Conservation (phyloP, 345 rosid genomes). For the Euphorbia tirucalli region DNA sequence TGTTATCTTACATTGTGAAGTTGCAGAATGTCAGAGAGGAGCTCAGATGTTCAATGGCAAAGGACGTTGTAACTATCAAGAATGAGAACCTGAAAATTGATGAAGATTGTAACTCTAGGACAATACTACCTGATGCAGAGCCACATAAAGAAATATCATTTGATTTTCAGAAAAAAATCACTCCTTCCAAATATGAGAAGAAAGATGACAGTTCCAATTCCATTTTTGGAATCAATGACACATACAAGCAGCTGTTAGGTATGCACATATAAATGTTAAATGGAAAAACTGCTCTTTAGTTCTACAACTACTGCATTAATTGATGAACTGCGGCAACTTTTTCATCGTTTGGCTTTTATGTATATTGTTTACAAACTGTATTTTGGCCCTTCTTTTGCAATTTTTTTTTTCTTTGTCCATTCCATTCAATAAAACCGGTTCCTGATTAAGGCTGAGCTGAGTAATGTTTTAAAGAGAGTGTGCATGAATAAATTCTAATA, state of each 20-base stretch:
- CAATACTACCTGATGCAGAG: conserved; percentile 24
- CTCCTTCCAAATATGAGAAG: conserved; percentile 62
- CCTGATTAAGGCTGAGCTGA: neutral
- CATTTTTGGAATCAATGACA: conserved; percentile 41
- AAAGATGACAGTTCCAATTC: conserved; percentile 43
- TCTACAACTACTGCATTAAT: neutral
- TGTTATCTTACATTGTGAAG: conserved; percentile 31
- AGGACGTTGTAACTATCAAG: conserved; percentile 65
- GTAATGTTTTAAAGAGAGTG: neutral
- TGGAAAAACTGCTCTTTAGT: neutral
- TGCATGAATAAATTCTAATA: neutral
- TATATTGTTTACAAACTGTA: no score
- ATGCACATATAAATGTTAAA: conserved; percentile 12
- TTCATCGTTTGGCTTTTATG: neutral
- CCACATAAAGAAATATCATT: conserved; percentile 34
- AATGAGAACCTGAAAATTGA: conserved; percentile 67
- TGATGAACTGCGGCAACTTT: neutral
- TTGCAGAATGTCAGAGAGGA: conserved; percentile 87
- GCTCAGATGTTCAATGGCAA: conserved; percentile 92
- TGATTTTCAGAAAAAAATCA: conserved; percentile 85
- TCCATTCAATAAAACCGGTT: neutral
- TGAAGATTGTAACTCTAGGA: conserved; percentile 33
- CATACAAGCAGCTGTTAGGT: conserved; percentile 63
- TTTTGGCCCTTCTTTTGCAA: neutral
- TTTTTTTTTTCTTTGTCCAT: neutral